Base-by-base conservation (phyloP, 352 stramenopile species). In the Phytophthora vignae region DNA sequence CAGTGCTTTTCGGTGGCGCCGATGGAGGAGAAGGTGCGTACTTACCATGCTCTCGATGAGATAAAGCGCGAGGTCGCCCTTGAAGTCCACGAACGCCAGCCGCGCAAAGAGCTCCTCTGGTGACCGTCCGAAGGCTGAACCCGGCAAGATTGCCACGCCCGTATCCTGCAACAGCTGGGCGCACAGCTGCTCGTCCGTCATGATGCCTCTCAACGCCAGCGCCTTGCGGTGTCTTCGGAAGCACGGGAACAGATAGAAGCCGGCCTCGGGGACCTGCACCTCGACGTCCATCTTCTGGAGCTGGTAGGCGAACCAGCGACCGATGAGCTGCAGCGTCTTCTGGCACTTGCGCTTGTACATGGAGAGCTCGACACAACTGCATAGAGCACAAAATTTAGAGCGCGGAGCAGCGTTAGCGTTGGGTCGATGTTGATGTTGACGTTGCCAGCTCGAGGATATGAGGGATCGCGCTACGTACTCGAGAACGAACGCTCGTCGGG, bases 11-110 rank as follows among this genome's bases (percentile, higher is more conserved):
- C 48, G 53, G 55, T 64, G 19, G 52, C 53, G 61, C 55, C 11
- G 14, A 9, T 17, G 25, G 19, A 17, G 12, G 22, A 10, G 56
- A 14, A 63, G 56, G 19, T 17, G 42, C 46, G n/a, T 74, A 96
- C 46, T n/a, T 76, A 96, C 87, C 87, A 93, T 94, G 70, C 88
- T 95, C 65, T 95, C 88, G 66, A 96, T 93, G 1, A 95, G 66
- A 55, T 96, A 97, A 52, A 97, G 75, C 17, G 90, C 88, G 49
- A 96, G 86, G 25, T 95, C 90, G 57, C 90, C 90, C 66, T 96
- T 95, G 56, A 97, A 97, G 67, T 96, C 90, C 2, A 97, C 90
- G 60, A 94, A 96, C 6, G 90, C 90, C 38, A 97, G 78, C 0
- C 90, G 88, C 25, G 84, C 88, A 55, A 91, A 94, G 36, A 96